phyloP scores from a whole-genome alignment of 176 grass and related monocot genomes.

The Sorghum bicolor region Sorghum_bicolor_NCBIv3 NC_012875.2:48686001-48686500 shows the following conservation, averaged over 20 bases:
- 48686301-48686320: background rate
- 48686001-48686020: too few species aligned
- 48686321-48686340: background rate
- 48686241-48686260: background rate
- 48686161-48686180: too few species aligned
- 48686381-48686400: background rate
- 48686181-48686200: too few species aligned
- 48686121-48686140: too few species aligned
- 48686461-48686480: slow-evolving; percentile 39
- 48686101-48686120: too few species aligned
- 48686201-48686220: too few species aligned
- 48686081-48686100: too few species aligned
- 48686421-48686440: background rate
- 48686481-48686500: slow-evolving; percentile 23
- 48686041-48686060: too few species aligned
- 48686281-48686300: background rate
- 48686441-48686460: slow-evolving; percentile 10
- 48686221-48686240: too few species aligned
- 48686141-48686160: too few species aligned
- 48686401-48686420: background rate
- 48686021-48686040: too few species aligned
- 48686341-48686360: background rate
- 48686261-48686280: background rate
- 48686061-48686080: too few species aligned
- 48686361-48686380: background rate